phyloP scores from a whole-genome alignment of 2,329 filamentous ascomycete genomes.

The Cercospora sesami region DNA sequence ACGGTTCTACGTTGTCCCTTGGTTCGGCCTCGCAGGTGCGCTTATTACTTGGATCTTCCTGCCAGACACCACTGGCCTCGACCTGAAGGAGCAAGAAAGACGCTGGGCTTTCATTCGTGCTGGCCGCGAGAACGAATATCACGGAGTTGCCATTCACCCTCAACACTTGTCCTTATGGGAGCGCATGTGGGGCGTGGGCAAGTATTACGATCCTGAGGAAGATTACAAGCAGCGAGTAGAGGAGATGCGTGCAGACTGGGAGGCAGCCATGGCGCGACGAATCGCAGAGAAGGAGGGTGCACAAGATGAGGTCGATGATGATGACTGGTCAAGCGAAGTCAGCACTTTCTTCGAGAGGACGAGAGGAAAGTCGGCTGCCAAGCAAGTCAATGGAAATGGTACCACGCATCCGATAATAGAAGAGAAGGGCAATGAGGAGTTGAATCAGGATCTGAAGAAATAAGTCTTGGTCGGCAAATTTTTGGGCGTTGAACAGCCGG shows the following conservation, averaged over 20 bases:
- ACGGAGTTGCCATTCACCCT: slow-evolving; percentile 88
- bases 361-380: slow-evolving; percentile 26
- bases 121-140: slow-evolving; percentile 78
- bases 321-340: slow-evolving; percentile 52
- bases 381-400: slow-evolving; percentile 9
- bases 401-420: slow-evolving; percentile 21
- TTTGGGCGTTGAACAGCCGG: neutral
- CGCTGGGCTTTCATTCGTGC: slow-evolving; percentile 84
- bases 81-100: slow-evolving; percentile 95
- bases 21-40: slow-evolving; percentile 89
- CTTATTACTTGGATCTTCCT: slow-evolving; percentile 81
- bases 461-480: neutral
- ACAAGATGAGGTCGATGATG: slow-evolving; percentile 43
- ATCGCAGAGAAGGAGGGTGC: slow-evolving; percentile 51
- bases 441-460: slow-evolving; percentile 17
- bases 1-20: slow-evolving; percentile 90
- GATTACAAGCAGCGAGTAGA: slow-evolving; percentile 79
- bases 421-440: slow-evolving; percentile 20
- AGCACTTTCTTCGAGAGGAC: slow-evolving; percentile 57
- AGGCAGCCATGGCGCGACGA: slow-evolving; percentile 57
- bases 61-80: slow-evolving; percentile 94
- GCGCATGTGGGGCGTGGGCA: slow-evolving; percentile 72
- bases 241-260: slow-evolving; percentile 67
- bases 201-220: slow-evolving; percentile 76
- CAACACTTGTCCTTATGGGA: slow-evolving; percentile 88